Conservation (phyloP, 139 green algal genomes). For the Chara braunii region DNA sequence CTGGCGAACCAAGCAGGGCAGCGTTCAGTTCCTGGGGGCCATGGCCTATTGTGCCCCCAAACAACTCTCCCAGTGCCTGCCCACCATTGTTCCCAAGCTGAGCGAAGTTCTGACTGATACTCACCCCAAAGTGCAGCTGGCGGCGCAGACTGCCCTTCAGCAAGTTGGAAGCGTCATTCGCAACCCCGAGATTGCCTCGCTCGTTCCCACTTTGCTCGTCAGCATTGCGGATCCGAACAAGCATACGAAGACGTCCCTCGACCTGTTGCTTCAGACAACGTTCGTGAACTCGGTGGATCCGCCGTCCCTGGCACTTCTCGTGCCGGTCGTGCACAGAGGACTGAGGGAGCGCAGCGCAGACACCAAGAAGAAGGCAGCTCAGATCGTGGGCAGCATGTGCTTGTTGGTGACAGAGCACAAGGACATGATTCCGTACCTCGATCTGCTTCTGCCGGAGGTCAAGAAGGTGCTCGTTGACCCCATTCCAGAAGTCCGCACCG, state of each 20-base stretch:
- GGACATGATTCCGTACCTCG: slow-evolving; percentile 91
- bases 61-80: slow-evolving; percentile 85
- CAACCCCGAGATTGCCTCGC: slow-evolving; percentile 80
- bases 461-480: slow-evolving; percentile 83
- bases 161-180: slow-evolving; percentile 87
- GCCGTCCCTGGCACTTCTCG: slow-evolving; percentile 82
- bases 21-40: slow-evolving; percentile 81
- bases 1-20: slow-evolving; percentile 93
- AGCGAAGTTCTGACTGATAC: slow-evolving; percentile 58
- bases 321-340: slow-evolving; percentile 82
- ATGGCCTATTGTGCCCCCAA: slow-evolving; percentile 94
- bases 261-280: slow-evolving; percentile 72
- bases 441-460: slow-evolving; percentile 83
- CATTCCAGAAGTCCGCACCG: slow-evolving; percentile 77
- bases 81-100: slow-evolving; percentile 83
- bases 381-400: slow-evolving; percentile 92
- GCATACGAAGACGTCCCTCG: slow-evolving; percentile 58
- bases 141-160: slow-evolving; percentile 68
- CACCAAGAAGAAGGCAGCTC: slow-evolving; percentile 82
- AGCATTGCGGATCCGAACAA: slow-evolving; percentile 78
- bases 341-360: slow-evolving; percentile 81
- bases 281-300: slow-evolving; percentile 95
- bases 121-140: slow-evolving; percentile 79
- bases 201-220: slow-evolving; percentile 73
- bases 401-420: slow-evolving; percentile 82